A percentile compares a stretch with the other conserved stretches of the same genome.
These are phyloP conservation scores for Daldinia sp. DNA, from an alignment of 2,329 filamentous ascomycete species.

Conservation along the genomic window DNA sequence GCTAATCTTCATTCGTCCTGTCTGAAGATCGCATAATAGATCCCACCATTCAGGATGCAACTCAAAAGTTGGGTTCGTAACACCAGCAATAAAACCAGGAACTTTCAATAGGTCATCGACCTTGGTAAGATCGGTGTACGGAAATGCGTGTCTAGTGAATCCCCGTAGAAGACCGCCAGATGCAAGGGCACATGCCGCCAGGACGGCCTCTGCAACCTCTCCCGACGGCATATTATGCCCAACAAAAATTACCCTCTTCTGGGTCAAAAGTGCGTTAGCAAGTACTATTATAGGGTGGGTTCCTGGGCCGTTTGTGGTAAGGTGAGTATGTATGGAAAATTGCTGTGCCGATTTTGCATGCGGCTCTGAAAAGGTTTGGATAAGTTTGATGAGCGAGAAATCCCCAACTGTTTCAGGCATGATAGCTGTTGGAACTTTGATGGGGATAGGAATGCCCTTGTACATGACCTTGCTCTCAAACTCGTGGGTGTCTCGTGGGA, in stretches of 20 bases:
- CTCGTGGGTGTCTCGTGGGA: constrained; percentile 95
- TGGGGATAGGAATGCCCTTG: constrained; percentile 94
- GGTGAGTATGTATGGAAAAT: constrained; percentile 86
- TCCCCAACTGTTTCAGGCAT: constrained; percentile 97
- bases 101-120: constrained; percentile 96
- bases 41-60: constrained; percentile 99
- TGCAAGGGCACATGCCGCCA: constrained; percentile 93
- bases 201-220: constrained; percentile 95
- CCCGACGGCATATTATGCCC: constrained; percentile 95
- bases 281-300: constrained; percentile 97
- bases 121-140: constrained; percentile 97
- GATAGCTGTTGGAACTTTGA: constrained; percentile 93
- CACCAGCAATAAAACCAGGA: constrained; percentile 95
- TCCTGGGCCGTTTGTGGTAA: constrained; percentile 87
- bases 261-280: constrained; percentile 91
- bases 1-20: constrained; percentile 93
- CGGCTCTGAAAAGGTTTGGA: constrained; percentile 87
- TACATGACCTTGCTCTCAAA: constrained; percentile 96
- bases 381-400: constrained; percentile 96
- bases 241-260: constrained; percentile 95
- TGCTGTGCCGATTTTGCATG: constrained; percentile 85
- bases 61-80: constrained; percentile 96
- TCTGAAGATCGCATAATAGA: constrained; percentile 89
- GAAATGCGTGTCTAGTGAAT: constrained; percentile 95
- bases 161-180: constrained; percentile 92